phyloP scores from a whole-genome alignment of 1,284 basidiomycete species.

The Naganishia sp. region DNA sequence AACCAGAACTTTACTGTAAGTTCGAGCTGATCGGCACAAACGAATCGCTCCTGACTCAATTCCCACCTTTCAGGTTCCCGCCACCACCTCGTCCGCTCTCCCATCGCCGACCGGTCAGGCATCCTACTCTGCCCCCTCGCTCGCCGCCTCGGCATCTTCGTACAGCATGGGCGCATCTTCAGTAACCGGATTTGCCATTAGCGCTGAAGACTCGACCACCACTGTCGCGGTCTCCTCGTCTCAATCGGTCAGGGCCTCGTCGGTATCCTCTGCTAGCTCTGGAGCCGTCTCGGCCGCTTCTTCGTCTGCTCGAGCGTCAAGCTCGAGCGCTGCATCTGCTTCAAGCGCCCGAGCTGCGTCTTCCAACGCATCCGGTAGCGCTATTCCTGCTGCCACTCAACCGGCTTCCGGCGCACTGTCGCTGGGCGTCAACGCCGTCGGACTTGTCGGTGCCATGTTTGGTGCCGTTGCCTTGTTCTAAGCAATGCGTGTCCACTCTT shows the following conservation, averaged over 20 bases:
- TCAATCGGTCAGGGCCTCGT: not conserved
- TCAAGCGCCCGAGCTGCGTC: constrained; percentile 18
- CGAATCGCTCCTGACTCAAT: constrained; percentile 30
- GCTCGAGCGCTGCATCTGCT: not conserved
- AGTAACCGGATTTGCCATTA: constrained; percentile 28
- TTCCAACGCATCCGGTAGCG: constrained; percentile 33
- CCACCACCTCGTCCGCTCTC: constrained; percentile 38
- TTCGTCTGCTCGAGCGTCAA: constrained; percentile 21
- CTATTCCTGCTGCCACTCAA: constrained; percentile 27
- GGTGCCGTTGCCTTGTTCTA: constrained; percentile 46
- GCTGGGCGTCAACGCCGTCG: constrained; percentile 33
- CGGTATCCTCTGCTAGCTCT: constrained; percentile 26
- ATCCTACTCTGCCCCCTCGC: constrained; percentile 44
- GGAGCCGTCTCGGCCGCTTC: not conserved
- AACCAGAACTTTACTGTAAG: constrained; percentile 46
- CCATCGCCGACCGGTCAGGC: constrained; percentile 39
- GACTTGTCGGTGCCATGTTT: constrained; percentile 41
- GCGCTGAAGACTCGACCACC: constrained; percentile 28
- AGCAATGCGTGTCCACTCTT: not conserved
- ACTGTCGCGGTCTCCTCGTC: constrained; percentile 13
- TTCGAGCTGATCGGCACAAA: not conserved
- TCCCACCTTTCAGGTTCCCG: constrained; percentile 10
- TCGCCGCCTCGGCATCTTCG: constrained; percentile 51
- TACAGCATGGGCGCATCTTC: constrained; percentile 39
- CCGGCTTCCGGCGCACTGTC: constrained; percentile 32